Evolutionary conservation across 495 filamentous ascomycete species (phyloP), one percentile per base, ranked within the genome.

Genomic region (Annulohypoxylon bovei): DNA sequence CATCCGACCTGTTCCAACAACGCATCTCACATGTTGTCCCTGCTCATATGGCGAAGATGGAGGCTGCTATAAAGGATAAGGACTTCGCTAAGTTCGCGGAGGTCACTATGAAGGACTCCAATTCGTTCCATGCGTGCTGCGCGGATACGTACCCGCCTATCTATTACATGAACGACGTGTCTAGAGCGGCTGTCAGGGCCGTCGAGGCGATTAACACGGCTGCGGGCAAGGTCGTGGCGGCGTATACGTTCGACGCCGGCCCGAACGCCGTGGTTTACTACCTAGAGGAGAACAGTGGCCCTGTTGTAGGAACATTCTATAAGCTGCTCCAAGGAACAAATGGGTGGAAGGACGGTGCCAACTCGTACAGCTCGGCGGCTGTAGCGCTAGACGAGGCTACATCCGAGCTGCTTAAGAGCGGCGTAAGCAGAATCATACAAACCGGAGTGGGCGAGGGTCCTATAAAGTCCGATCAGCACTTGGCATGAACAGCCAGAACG

Each of bases 241-340:
- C 95, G 18, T 99, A 99, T 79, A 99, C 95, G 0, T 99, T 97
- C 76, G 95, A 99, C 79, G 95, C 95, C 1, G 95, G 95, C 46
- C 96, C 95, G 68, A 99, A 99, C 77, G 92, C 92, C 30, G 95
- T 99, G 28, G 89, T 99, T 44, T 99, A 98, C 80, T 98, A 94
- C 68, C 86, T 92, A 30, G 91, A 93, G 79, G 83, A 92, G 84
- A 87, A 94, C 72, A 87, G 89, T 52, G 85, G 81, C 23, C 76
- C 85, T 4, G 91, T 99, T 18, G 83, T 90, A 0, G 93, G 92
- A 4, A 86, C 87, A 1, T 90, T 98, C 77, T 89, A 88, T 78
- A 71, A 68, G 28, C 69, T 83, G 6, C 74, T 91, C 16, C 80
- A 80, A 3, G 79, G 75, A 18, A 78, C 90, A 1, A 82, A 86